phyloP scores from a whole-genome alignment of 2,329 filamentous ascomycete genomes.

The Colletotrichum cereale region DNA sequence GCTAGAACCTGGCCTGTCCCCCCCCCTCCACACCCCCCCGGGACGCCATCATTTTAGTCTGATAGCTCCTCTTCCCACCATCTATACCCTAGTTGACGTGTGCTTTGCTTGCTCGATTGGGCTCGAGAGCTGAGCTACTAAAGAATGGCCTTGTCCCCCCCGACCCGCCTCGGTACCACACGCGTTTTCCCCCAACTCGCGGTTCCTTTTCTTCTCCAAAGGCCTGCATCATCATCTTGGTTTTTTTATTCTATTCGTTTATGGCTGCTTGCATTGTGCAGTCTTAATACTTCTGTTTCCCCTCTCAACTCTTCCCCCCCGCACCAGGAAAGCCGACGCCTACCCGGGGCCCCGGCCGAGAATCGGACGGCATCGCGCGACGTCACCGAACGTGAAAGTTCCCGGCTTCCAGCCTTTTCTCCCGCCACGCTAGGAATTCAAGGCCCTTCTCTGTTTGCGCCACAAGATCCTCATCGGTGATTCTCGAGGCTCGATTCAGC shows the following conservation, averaged over 20 bases:
- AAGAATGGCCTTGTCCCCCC: slow-evolving; percentile 30
- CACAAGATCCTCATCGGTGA: not conserved
- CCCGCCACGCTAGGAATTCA: not conserved
- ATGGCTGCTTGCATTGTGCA: not conserved
- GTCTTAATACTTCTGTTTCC: slow-evolving; percentile 1
- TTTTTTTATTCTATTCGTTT: not conserved
- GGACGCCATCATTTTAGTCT: not conserved
- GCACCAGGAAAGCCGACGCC: not conserved
- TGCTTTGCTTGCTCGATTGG: not conserved
- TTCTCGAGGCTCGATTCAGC: not conserved
- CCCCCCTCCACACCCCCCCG: not conserved
- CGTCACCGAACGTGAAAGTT: not conserved
- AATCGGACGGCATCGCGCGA: not conserved
- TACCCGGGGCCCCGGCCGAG: not conserved
- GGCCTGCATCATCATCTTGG: not conserved
- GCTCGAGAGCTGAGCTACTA: slow-evolving; percentile 22
- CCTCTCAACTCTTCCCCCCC: not conserved
- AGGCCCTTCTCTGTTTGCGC: not conserved
- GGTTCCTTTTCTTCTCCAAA: not conserved
- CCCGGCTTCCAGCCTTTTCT: not conserved
- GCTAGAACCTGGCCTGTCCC: not conserved
- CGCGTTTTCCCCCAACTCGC: slow-evolving; percentile 16
- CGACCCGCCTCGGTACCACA: not conserved
- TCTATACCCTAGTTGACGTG: not conserved
- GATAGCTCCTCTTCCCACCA: not conserved